Evolutionary conservation across 352 stramenopile genomes (phyloP).

Genomic region (Discostella stelligera): DNA sequence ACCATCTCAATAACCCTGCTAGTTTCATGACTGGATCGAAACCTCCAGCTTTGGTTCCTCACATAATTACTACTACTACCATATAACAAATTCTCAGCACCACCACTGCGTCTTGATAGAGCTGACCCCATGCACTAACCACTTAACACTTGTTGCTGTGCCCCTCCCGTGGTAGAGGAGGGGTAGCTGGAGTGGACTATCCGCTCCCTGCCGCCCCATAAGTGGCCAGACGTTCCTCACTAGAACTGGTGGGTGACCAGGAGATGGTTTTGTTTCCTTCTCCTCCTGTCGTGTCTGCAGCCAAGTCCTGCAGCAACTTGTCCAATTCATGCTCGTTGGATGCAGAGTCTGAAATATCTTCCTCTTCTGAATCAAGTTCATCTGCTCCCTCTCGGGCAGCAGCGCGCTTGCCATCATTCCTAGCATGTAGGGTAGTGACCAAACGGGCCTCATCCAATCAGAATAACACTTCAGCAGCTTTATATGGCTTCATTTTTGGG

Average conservation of each 20-base stretch:
- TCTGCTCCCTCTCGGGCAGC: neutral
- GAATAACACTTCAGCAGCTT: too few species aligned
- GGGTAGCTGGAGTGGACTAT: too few species aligned
- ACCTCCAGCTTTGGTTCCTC: neutral
- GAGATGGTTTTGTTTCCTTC: neutral
- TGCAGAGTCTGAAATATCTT: neutral
- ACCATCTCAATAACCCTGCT: too few species aligned
- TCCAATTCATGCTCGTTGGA: neutral
- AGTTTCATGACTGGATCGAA: neutral
- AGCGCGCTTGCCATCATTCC: neutral
- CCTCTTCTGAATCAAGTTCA: neutral
- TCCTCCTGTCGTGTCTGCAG: too few species aligned
- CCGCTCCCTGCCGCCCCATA: too few species aligned
- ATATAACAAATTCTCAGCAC: neutral
- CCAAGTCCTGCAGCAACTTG: too few species aligned
- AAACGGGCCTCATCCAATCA: neutral
- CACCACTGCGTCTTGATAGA: neutral
- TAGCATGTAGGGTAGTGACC: too few species aligned
- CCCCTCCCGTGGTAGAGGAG: too few species aligned
- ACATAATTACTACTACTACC: neutral
- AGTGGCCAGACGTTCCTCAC: too few species aligned
- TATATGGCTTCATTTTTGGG: too few species aligned
- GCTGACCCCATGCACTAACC: neutral
- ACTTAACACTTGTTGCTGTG: too few species aligned
- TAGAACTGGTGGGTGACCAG: too few species aligned